Base-by-base conservation (phyloP, 352 stramenopile genomes). In the Pythium brachiatum region DNA sequence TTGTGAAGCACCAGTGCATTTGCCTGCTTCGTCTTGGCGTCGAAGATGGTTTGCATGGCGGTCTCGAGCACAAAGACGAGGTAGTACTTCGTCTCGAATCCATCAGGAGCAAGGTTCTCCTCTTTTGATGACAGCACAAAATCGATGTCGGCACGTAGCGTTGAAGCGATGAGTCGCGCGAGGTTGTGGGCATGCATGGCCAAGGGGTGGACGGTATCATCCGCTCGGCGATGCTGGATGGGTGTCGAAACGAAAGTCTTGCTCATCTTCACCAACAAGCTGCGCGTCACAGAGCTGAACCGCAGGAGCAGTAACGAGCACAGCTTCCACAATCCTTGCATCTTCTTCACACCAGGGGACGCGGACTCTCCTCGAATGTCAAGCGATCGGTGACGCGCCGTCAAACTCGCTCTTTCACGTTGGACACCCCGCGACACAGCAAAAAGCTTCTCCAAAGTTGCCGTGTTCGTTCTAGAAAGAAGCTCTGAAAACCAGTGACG, bases 401-500 rank as follows among this genome's bases (percentile, higher is more conserved):
- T 84, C 36, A 95, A 61, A 43, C 53, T 86, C 39, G 84, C 84
- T 20, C 87, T 78, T 48, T 95, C 87, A 41, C 84, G 78, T 51
- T 94, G 85, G 21, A 93, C 76, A 0, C 73, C 85, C 32, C 81
- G 79, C 47, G 89, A 82, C 3, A 95, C 67, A 23, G 72, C 55
- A 53, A 95, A 94, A 15, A 95, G 62, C n/a, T 81, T 76, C 15
- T 74, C 52, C 16, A 95, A 55, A 16, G 88, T 66, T 47, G 79
- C 60, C 55, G 87, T 75, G 21, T 80, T 90, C 23, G 68, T 53
- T 68, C 76, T 76, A 23, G 72, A 74, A 1, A 78, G 72, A 39
- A 94, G 88, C 25, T 95, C 86, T 0, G 73, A 68, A 53, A 96
- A 94, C 82, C 82, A 94, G 39, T 86, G 72, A 27, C 83, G 80